A percentile compares a stretch with the other conserved stretches of the same genome.
phyloP scores from a whole-genome alignment of 495 filamentous ascomycete species.

The Xylaria flabelliformis region DNA sequence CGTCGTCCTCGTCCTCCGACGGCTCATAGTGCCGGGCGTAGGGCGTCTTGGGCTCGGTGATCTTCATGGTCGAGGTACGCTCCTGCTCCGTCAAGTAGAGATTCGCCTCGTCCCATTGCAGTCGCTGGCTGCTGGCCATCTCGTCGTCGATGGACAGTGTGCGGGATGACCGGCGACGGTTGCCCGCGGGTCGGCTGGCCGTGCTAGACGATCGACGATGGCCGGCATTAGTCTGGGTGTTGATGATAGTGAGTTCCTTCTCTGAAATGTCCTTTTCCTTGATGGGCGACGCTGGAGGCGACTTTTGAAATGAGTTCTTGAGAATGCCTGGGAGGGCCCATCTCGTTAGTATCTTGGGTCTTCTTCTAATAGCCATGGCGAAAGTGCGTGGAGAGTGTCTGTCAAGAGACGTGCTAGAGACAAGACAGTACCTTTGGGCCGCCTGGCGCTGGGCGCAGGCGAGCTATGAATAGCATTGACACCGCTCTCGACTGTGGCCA shows the following conservation, averaged over 20 bases:
- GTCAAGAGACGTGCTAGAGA: slow-evolving; percentile 10
- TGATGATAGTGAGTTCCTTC: slow-evolving; percentile 89
- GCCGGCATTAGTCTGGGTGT: slow-evolving; percentile 93
- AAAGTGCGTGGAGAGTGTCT: not conserved
- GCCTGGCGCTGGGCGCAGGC: slow-evolving; percentile 58
- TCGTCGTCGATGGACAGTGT: slow-evolving; percentile 45
- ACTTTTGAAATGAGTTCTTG: slow-evolving; percentile 81
- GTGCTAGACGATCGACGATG: slow-evolving; percentile 83
- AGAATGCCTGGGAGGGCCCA: slow-evolving; percentile 74
- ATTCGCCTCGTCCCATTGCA: slow-evolving; percentile 99
- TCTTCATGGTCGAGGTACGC: slow-evolving; percentile 96
- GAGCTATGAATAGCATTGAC: slow-evolving; percentile 48
- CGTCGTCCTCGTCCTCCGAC: slow-evolving; percentile 77
- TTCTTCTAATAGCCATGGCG: not conserved
- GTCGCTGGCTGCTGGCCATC: slow-evolving; percentile 63
- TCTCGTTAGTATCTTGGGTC: slow-evolving; percentile 25
- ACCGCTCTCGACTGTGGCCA: slow-evolving; percentile 47
- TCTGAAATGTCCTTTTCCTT: slow-evolving; percentile 58
- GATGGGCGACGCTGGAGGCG: slow-evolving; percentile 57
- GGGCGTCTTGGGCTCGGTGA: slow-evolving; percentile 96
- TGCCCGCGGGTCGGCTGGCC: slow-evolving; percentile 61
- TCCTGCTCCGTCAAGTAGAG: slow-evolving; percentile 96
- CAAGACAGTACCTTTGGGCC: slow-evolving; percentile 72
- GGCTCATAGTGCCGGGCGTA: slow-evolving; percentile 93
- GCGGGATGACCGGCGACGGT: slow-evolving; percentile 72